Conservation (phyloP, 495 filamentous ascomycete species). For the Neurospora sp. region DNA sequence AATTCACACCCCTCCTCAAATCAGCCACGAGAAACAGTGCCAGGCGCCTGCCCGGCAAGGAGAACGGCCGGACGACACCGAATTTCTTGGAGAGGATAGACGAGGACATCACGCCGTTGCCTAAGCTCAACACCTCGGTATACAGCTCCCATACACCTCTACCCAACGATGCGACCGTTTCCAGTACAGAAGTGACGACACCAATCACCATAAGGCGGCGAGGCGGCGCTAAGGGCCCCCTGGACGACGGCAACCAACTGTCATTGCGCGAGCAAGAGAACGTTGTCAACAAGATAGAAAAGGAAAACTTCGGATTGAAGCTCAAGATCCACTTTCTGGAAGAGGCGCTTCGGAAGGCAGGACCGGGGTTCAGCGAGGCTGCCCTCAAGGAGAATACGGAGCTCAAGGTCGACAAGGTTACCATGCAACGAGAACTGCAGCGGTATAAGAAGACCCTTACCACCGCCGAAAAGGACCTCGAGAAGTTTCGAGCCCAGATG, state of each 20-base stretch:
- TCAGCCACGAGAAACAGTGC: constrained; percentile 76
- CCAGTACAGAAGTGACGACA: constrained; percentile 70
- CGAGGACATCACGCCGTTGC: constrained; percentile 53
- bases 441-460: constrained; percentile 71
- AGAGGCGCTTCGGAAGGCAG: constrained; percentile 69
- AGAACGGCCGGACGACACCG: constrained; percentile 54
- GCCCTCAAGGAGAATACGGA: constrained; percentile 91
- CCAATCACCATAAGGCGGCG: constrained; percentile 57
- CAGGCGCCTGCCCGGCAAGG: constrained; percentile 40
- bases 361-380: constrained; percentile 75
- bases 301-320: constrained; percentile 75
- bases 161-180: constrained; percentile 50
- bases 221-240: constrained; percentile 48
- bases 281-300: constrained; percentile 90
- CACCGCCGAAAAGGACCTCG: constrained; percentile 68
- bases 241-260: constrained; percentile 76
- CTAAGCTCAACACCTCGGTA: constrained; percentile 37
- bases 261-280: constrained; percentile 91
- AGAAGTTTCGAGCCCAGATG: constrained; percentile 66
- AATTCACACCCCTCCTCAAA: constrained; percentile 91
- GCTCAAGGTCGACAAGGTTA: constrained; percentile 80
- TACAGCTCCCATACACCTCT: constrained; percentile 43
- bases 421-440: constrained; percentile 75
- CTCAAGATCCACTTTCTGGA: constrained; percentile 75
- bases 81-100: constrained; percentile 52